Conservation (phyloP, 2,329 filamentous ascomycete genomes). For the Mollisiaceae sp. region DNA sequence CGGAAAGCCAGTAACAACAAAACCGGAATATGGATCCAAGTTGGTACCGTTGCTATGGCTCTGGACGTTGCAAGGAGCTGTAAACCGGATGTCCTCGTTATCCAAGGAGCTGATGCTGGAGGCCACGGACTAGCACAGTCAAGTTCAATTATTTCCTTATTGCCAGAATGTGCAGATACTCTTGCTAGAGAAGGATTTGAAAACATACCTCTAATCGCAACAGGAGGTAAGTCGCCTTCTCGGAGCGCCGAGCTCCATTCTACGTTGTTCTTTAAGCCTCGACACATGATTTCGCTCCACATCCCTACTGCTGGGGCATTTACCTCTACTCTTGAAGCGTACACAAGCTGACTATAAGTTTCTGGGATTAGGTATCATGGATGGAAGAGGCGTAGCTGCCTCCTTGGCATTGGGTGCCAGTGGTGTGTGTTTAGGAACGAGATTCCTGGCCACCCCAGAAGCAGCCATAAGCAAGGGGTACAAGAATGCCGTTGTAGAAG, state of each 20-base stretch:
- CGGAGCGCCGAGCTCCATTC: no score
- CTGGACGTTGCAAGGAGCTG: conserved; percentile 33
- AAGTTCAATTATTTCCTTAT: conserved; percentile 42
- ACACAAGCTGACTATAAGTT: no score
- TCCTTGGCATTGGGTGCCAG: conserved; percentile 44
- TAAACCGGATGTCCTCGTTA: conserved; percentile 43
- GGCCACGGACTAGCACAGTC: conserved; percentile 44
- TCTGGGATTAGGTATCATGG: conserved; percentile 37
- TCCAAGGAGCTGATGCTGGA: conserved; percentile 46
- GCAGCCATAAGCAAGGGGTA: conserved; percentile 54
- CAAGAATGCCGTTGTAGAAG: conserved; percentile 50
- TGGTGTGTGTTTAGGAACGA: conserved; percentile 56
- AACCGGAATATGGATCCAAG: conserved; percentile 45
- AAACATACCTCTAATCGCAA: conserved; percentile 41
- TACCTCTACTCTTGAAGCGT: no score
- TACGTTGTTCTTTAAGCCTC: no score
- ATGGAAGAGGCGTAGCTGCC: conserved; percentile 45
- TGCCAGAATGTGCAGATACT: conserved; percentile 44
- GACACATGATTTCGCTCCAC: no score
- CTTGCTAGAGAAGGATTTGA: conserved; percentile 33
- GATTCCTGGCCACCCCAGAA: conserved; percentile 54
- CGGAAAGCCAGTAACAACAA: conserved; percentile 30
- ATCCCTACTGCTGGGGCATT: no score
- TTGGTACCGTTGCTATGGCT: conserved; percentile 41
- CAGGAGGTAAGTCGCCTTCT: conserved; percentile 36